phyloP scores from a whole-genome alignment of 805 yeast genomes.

The Candida sphagnicola region DNA sequence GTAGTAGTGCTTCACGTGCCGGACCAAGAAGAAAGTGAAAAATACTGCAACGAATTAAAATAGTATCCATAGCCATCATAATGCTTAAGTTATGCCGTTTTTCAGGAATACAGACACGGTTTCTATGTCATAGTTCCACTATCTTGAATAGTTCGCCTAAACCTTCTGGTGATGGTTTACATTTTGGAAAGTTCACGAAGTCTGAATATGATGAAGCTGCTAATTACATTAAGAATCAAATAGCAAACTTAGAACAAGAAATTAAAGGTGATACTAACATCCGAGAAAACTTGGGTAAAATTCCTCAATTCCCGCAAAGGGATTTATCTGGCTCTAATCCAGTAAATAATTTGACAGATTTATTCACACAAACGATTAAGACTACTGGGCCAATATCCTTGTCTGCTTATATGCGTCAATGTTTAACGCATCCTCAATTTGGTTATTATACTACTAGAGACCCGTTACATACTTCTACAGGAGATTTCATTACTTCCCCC shows the following conservation, averaged over 20 bases:
- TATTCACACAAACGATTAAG: conserved; percentile 48
- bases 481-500: conserved; percentile 84
- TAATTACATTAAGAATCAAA: conserved; percentile 27
- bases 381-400: conserved; percentile 76
- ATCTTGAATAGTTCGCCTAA: neutral
- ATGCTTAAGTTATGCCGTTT: neutral
- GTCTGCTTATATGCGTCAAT: conserved; percentile 74
- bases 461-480: conserved; percentile 57
- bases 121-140: neutral
- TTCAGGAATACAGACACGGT: neutral
- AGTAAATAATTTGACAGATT: conserved; percentile 25
- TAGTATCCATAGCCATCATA: neutral
- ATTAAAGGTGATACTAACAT: conserved; percentile 36
- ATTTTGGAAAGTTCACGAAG: conserved; percentile 32
- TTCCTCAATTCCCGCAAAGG: conserved; percentile 32
- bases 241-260: conserved; percentile 25
- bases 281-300: conserved; percentile 32
- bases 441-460: conserved; percentile 80
- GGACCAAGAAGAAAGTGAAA: neutral
- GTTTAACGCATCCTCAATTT: conserved; percentile 69
- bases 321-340: conserved; percentile 7
- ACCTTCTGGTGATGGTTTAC: conserved; percentile 22
- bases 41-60: neutral
- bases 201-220: conserved; percentile 39
- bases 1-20: neutral